Percentiles rank a stretch among this genome's conserved stretches.
Conservation (phyloP, 441 rosid species). For the Mallotus repandus region DNA sequence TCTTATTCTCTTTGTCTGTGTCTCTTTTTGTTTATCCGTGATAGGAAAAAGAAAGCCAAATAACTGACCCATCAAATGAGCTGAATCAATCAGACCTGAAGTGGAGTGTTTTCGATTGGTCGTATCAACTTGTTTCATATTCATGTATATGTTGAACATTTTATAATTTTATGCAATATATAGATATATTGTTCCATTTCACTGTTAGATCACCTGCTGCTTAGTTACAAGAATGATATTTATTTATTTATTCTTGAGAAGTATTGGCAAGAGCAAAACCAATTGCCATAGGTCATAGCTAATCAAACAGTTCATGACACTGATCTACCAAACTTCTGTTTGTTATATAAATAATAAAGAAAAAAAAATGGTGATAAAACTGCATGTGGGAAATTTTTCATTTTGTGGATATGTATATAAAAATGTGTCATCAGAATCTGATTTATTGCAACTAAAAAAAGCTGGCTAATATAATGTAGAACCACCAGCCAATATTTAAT, state of each 20-base stretch:
- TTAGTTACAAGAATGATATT: background rate
- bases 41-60: background rate
- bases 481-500: background rate
- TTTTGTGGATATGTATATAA: background rate
- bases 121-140: background rate
- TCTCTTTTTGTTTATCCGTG: background rate
- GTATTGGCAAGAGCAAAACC: background rate
- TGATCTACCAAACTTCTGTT: background rate
- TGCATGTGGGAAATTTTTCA: background rate
- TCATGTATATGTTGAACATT: too few relatives aligned
- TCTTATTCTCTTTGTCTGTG: background rate
- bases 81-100: background rate
- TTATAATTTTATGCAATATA: background rate
- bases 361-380: background rate
- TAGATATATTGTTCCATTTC: background rate
- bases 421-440: background rate
- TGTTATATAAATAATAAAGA: background rate
- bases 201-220: slow-evolving; percentile 3
- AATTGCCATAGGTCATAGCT: slow-evolving; percentile 5
- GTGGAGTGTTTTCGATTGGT: background rate
- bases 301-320: background rate
- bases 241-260: background rate
- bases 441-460: background rate
- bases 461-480: background rate
- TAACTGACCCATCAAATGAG: background rate